Evolutionary conservation across 305 asterid species (phyloP), one percentile per base, ranked within the genome.

Genomic region (Plantago lanceolata): DNA sequence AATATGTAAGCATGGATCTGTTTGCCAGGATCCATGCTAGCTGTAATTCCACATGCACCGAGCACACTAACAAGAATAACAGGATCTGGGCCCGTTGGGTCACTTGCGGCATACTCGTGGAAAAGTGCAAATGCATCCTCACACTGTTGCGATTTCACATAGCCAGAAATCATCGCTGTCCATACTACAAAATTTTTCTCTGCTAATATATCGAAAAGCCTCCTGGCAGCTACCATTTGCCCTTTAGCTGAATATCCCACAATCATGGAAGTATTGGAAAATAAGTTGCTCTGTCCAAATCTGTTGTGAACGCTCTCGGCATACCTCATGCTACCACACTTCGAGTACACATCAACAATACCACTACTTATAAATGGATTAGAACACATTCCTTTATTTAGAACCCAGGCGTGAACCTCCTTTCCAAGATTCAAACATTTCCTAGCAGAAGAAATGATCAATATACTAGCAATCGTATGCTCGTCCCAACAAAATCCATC

Each of bases 141-240:
- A 18, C 85, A 79, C 57, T 72, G 74, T 43, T 75, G 86, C 20
- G 61, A 48, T 57, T 79, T 82, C 75, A 81, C 86, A 54, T 87
- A 89, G 19, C 96, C 96, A 29, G 91, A 78, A 33, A 92, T 87
- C 61, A 89, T 76, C 47, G 87, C 86, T 0, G 94, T 85, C 93
- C 90, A 87, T 33, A 82, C 74, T 19, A 87, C 85, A n/a, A 68
- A 79, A 48, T 80, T 89, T 65, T 83, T 89, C 64, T 79, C 85
- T 26, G 69, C 19, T 56, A 75, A 70, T 5, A 84, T 81, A 77
- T 87, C 83, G 45, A 89, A 92, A 56, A 81, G 94, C 61, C 62
- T 66, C 59, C 83, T 82, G 33, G 96, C 97, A 68, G 79, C 78
- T 55, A 52, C 43, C 88, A 92, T 84, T 40, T 82, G 64, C 13